Evolutionary conservation across 768 basidiomycete genomes (phyloP).

Genomic region (Boletus rubroflammeus): DNA sequence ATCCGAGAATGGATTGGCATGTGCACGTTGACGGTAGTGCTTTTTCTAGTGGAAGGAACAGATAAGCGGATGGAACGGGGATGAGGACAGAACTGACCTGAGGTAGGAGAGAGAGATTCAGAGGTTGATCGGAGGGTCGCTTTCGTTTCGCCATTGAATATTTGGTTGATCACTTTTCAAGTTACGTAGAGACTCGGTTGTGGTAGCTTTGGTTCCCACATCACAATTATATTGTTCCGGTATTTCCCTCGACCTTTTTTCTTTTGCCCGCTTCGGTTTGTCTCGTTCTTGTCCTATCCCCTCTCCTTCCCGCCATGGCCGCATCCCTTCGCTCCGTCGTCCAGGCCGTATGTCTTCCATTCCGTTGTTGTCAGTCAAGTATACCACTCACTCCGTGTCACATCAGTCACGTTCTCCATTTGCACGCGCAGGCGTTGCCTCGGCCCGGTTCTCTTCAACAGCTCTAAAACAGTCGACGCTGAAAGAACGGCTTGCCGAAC

Average conservation of each 20-base stretch:
- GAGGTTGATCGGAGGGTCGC: slow-evolving; percentile 8
- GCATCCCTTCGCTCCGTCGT: slow-evolving; percentile 36
- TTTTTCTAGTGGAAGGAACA: slow-evolving; percentile 53
- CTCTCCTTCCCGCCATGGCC: slow-evolving; percentile 38
- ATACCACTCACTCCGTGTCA: not conserved
- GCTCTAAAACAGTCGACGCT: slow-evolving; percentile 67
- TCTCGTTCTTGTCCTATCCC: not conserved
- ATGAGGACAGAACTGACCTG: slow-evolving; percentile 38
- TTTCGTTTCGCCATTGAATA: slow-evolving; percentile 27
- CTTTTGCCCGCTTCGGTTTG: not conserved
- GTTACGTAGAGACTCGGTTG: too few species aligned
- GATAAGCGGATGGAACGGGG: not conserved
- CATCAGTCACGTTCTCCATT: slow-evolving; percentile 49
- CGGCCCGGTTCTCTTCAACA: slow-evolving; percentile 63
- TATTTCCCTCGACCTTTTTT: slow-evolving; percentile 23
- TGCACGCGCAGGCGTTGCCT: slow-evolving; percentile 42
- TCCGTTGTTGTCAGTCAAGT: not conserved
- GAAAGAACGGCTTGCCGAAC: slow-evolving; percentile 89
- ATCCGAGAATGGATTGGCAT: slow-evolving; percentile 85
- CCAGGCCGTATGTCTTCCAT: slow-evolving; percentile 34
- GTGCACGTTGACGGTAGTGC: slow-evolving; percentile 79
- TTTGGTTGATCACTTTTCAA: too few species aligned
- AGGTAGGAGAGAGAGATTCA: slow-evolving; percentile 39
- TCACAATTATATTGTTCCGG: slow-evolving; percentile 16
- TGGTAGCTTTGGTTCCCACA: too few species aligned